phyloP scores from a whole-genome alignment of 116 monocot genomes.

The Trichopus zeylanicus region DNA sequence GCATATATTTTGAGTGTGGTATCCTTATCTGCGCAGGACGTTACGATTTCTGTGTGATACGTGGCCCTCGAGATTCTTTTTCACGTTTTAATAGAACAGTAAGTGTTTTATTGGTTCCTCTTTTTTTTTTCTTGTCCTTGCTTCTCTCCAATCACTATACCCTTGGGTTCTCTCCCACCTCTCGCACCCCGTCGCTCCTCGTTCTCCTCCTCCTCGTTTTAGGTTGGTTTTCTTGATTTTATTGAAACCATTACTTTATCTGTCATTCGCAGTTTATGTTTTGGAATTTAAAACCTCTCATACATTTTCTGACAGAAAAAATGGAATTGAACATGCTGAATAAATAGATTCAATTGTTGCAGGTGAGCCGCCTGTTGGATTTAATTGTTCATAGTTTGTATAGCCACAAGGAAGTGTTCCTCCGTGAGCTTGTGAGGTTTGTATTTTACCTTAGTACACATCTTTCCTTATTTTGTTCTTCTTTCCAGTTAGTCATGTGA shows the following conservation, averaged over 20 bases:
- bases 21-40: no score
- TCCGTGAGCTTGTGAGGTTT: slow-evolving; percentile 94
- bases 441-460: slow-evolving; percentile 14
- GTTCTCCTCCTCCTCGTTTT: background rate
- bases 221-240: background rate
- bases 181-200: no score
- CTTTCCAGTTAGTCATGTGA: background rate
- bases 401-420: slow-evolving; percentile 97
- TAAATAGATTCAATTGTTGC: slow-evolving; percentile 4
- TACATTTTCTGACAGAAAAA: background rate
- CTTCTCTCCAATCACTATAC: no score
- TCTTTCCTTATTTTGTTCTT: background rate
- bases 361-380: slow-evolving; percentile 92
- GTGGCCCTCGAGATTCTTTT: no score
- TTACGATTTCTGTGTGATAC: no score
- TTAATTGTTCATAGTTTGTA: slow-evolving; percentile 97
- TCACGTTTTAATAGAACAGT: no score
- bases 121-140: no score
- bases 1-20: no score
- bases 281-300: background rate
- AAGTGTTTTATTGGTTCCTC: no score
- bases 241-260: background rate
- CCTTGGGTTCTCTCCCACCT: no score
- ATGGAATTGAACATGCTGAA: background rate
- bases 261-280: background rate